Evolutionary conservation across 1,139 yeast species (phyloP).

Genomic region (Eremothecium cymbalariae): DNA sequence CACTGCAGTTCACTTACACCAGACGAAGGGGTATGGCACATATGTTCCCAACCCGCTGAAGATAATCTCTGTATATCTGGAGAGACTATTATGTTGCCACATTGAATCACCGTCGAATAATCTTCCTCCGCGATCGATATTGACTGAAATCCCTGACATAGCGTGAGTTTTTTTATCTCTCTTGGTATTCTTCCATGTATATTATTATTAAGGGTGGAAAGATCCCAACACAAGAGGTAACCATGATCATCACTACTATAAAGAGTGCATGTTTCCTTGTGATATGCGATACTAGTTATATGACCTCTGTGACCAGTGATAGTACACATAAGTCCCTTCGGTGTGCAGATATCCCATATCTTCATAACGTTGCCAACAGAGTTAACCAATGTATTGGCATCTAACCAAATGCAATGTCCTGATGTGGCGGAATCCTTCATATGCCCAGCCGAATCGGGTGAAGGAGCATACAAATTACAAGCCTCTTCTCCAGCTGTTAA

Average conservation of each 20-base stretch:
- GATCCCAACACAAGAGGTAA: slow-evolving; percentile 23
- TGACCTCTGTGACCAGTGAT: slow-evolving; percentile 21
- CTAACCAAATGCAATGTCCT: slow-evolving; percentile 22
- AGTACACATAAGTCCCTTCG: slow-evolving; percentile 15
- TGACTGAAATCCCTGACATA: slow-evolving; percentile 1
- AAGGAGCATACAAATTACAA: slow-evolving; percentile 18
- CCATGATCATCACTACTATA: slow-evolving; percentile 25
- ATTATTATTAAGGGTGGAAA: slow-evolving; percentile 12
- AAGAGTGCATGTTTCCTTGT: slow-evolving; percentile 14
- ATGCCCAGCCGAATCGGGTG: no score
- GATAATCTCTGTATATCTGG: slow-evolving; percentile 6
- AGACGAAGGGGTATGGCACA: neutral
- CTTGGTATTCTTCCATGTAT: neutral
- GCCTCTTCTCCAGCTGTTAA: slow-evolving; percentile 14
- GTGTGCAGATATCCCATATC: slow-evolving; percentile 24
- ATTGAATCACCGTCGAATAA: slow-evolving; percentile 19
- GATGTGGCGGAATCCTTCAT: slow-evolving; percentile 9
- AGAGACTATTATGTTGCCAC: slow-evolving; percentile 21
- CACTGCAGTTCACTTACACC: slow-evolving; percentile 8
- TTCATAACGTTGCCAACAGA: slow-evolving; percentile 19
- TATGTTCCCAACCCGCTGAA: neutral
- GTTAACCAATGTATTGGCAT: slow-evolving; percentile 20
- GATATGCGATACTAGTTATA: slow-evolving; percentile 16
- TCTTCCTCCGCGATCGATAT: slow-evolving; percentile 8
- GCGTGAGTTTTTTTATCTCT: neutral